Base-by-base conservation (phyloP, 208 protist species). In the Trypanosoma congolense region DNA sequence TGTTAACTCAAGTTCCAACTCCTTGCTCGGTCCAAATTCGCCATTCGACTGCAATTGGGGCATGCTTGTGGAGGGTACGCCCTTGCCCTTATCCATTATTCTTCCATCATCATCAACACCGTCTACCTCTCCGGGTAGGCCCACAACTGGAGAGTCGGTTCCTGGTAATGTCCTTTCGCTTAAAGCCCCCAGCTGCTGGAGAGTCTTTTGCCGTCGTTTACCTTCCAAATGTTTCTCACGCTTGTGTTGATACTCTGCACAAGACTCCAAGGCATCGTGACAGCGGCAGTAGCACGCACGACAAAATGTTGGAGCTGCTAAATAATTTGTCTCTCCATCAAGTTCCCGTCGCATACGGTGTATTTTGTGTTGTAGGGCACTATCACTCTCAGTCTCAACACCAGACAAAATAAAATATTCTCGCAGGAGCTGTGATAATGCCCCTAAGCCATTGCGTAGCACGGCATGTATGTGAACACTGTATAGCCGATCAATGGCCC, bases 281-380 rank as follows among this genome's bases (percentile, higher is more conserved):
- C 80, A 74, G 3, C 74, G 61, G 50, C 76, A 87, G 45, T 75
- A 94, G 56, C 87, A 94, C 12, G 65, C 77, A 6, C 51, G 35
- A 62, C 86, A 93, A 75, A 80, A 93, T 28, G 60, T 56, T 26
- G 73, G 58, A 0, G 80, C 77, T 8, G 78, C 82, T 36, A 93
- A 55, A 36, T 77, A 42, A 24, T 56, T 35, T 45, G 82, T 90
- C 48, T 93, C 82, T 4, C 56, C 63, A 45, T 93, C 86, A 18
- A 92, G 60, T 70, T 94, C 81, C 10, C 83, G 59, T 9, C 87
- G 83, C 29, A 90, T 56, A 56, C 87, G 83, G 47, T 94, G 87
- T 14, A 94, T 65, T 56, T 92, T 94, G 65, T 94, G 83, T 70
- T 94, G 87, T 52, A 94, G 59, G 18, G 73, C 61, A 55, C 73